Evolutionary conservation across 1,284 basidiomycete species (phyloP).

Genomic region (Tilletia walkeri): DNA sequence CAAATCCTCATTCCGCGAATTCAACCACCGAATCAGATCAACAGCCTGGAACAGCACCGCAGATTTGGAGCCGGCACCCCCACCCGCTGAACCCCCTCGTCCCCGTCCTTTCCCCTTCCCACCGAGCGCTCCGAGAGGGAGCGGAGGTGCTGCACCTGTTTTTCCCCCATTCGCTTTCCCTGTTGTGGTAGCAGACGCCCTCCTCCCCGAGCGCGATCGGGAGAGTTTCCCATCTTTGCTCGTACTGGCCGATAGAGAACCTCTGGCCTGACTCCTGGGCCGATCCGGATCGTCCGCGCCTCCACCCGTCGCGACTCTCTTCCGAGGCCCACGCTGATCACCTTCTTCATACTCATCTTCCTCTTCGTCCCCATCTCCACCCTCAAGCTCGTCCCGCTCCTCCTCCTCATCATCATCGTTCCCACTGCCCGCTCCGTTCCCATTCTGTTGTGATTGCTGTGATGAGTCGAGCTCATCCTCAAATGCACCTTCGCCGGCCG

Average conservation of each 20-base stretch:
- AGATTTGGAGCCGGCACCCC: slow-evolving; percentile 50
- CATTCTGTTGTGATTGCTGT: neutral
- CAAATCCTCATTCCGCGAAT: slow-evolving; percentile 41
- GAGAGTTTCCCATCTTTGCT: neutral
- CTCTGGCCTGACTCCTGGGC: neutral
- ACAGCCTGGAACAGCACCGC: slow-evolving; percentile 54
- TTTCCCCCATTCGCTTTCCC: neutral
- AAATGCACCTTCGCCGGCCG: neutral
- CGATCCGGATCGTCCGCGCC: neutral
- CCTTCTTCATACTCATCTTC: slow-evolving; percentile 43
- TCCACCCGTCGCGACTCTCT: slow-evolving; percentile 15
- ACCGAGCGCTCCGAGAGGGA: slow-evolving; percentile 23
- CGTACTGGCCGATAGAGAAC: neutral
- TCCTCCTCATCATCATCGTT: neutral
- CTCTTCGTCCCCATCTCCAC: slow-evolving; percentile 43
- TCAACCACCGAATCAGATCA: slow-evolving; percentile 51
- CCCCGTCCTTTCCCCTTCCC: slow-evolving; percentile 49
- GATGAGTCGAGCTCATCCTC: neutral
- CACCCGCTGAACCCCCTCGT: slow-evolving; percentile 50
- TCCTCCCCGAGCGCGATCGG: neutral
- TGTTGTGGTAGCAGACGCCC: neutral
- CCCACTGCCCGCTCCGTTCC: neutral
- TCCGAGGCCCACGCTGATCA: slow-evolving; percentile 20
- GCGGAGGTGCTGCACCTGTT: neutral
- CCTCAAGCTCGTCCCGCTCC: neutral